Conservation (phyloP, 805 yeast genomes). For the Wickerhamia fluorescens region DNA sequence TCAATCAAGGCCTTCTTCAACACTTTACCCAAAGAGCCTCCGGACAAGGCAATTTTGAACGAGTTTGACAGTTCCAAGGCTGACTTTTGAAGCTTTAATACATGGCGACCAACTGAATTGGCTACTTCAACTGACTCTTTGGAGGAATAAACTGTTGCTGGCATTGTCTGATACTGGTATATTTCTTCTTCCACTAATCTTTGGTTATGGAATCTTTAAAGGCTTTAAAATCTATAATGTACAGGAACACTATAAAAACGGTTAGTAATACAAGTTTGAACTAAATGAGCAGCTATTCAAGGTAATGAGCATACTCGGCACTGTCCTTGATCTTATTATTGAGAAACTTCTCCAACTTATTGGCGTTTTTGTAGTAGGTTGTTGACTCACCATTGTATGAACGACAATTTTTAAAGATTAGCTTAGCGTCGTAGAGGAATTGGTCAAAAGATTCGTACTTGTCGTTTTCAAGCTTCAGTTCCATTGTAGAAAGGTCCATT, state of each 20-base stretch:
- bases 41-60: slow-evolving; percentile 79
- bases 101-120: slow-evolving; percentile 53
- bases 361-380: slow-evolving; percentile 92
- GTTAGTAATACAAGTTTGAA: too few species aligned
- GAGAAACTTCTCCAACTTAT: slow-evolving; percentile 85
- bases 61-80: slow-evolving; percentile 39
- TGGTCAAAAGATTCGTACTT: slow-evolving; percentile 87
- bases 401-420: slow-evolving; percentile 87
- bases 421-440: slow-evolving; percentile 79
- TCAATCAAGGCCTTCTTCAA: slow-evolving; percentile 60
- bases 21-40: slow-evolving; percentile 83
- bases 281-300: slow-evolving; percentile 42
- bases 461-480: slow-evolving; percentile 84
- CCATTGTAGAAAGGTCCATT: slow-evolving; percentile 96
- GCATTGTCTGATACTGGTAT: too few species aligned
- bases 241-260: too few species aligned
- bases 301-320: slow-evolving; percentile 83
- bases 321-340: slow-evolving; percentile 75
- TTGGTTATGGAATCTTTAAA: too few species aligned
- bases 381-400: slow-evolving; percentile 90
- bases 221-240: too few species aligned
- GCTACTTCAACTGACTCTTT: slow-evolving; percentile 56
- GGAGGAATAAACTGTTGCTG: slow-evolving; percentile 40
- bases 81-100: slow-evolving; percentile 54
- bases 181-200: too few species aligned